Evolutionary conservation across 2,329 filamentous ascomycete species (phyloP).

Genomic region (Stachybotrys echinatus): DNA sequence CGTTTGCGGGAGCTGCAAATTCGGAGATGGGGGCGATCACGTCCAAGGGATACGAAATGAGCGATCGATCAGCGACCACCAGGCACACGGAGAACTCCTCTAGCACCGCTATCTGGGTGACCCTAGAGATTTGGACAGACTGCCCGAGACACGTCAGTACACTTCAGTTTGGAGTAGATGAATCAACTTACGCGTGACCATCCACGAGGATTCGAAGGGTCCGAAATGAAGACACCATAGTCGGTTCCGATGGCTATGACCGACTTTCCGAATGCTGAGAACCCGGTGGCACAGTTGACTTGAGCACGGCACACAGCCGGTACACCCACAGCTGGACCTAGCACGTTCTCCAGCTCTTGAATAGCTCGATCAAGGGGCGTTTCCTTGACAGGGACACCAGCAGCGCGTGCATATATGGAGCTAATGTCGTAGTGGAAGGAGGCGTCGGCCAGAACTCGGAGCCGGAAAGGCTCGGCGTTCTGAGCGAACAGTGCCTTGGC

Average conservation of each 20-base stretch:
- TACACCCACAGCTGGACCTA: constrained; percentile 65
- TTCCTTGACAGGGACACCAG: constrained; percentile 72
- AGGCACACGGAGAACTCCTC: constrained; percentile 95
- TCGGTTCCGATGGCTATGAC: constrained; percentile 95
- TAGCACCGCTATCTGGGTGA: constrained; percentile 89
- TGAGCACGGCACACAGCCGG: constrained; percentile 74
- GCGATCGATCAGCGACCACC: constrained; percentile 81
- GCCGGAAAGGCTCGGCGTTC: constrained; percentile 90
- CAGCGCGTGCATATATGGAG: constrained; percentile 53
- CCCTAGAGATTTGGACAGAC: constrained; percentile 70
- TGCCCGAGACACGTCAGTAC: constrained; percentile 32
- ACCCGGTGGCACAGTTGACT: constrained; percentile 91
- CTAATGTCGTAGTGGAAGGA: constrained; percentile 76
- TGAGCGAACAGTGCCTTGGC: constrained; percentile 84
- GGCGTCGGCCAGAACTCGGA: constrained; percentile 87
- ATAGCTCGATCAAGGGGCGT: constrained; percentile 92
- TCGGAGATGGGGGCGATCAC: constrained; percentile 63
- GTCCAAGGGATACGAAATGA: constrained; percentile 93
- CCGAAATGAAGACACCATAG: constrained; percentile 85
- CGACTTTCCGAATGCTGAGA: constrained; percentile 74
- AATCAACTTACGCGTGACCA: constrained; percentile 71
- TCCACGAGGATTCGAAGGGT: constrained; percentile 81
- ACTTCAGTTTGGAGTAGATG: background rate
- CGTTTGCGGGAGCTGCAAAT: constrained; percentile 56
- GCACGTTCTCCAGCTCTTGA: constrained; percentile 75